Percentiles rank a stretch among this genome's conserved stretches.
Conservation (phyloP, 768 basidiomycete species). For the Calocybe gangraenosa region DNA sequence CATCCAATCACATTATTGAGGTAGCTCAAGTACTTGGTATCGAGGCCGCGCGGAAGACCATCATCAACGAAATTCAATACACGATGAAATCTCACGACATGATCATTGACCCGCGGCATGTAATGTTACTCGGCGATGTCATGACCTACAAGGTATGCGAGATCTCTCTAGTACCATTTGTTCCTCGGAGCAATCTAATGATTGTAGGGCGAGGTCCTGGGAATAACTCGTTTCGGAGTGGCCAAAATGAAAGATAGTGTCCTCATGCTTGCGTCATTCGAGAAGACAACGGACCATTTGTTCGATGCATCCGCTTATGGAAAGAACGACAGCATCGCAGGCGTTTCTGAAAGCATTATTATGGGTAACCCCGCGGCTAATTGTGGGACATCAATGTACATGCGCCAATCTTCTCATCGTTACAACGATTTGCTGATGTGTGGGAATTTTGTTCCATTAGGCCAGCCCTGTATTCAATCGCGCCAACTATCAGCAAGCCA, state of each 20-base stretch:
- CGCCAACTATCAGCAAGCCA: slow-evolving; percentile 44
- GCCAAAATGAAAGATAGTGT: slow-evolving; percentile 99
- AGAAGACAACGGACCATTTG: slow-evolving; percentile 98
- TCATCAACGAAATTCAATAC: slow-evolving; percentile 95
- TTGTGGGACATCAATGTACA: slow-evolving; percentile 92
- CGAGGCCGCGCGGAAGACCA: slow-evolving; percentile 90
- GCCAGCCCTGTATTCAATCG: slow-evolving; percentile 44
- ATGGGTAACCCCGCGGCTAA: slow-evolving; percentile 96
- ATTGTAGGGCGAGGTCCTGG: slow-evolving; percentile 87
- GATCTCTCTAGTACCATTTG: neutral
- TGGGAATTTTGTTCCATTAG: slow-evolving; percentile 25
- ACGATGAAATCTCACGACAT: slow-evolving; percentile 98
- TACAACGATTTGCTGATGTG: slow-evolving; percentile 5
- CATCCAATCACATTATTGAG: slow-evolving; percentile 97
- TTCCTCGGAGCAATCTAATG: slow-evolving; percentile 8
- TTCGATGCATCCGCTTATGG: slow-evolving; percentile 97
- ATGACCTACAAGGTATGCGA: slow-evolving; percentile 89
- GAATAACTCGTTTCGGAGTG: slow-evolving; percentile 98
- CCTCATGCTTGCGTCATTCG: slow-evolving; percentile 97
- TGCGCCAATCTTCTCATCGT: slow-evolving; percentile 1
- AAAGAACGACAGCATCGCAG: slow-evolving; percentile 91
- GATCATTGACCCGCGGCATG: slow-evolving; percentile 97
- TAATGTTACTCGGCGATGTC: slow-evolving; percentile 97
- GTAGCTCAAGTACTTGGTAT: slow-evolving; percentile 95
- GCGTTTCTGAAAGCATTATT: slow-evolving; percentile 99